Conservation (phyloP, 768 basidiomycete species). For the Tricholoma matsutake region DNA sequence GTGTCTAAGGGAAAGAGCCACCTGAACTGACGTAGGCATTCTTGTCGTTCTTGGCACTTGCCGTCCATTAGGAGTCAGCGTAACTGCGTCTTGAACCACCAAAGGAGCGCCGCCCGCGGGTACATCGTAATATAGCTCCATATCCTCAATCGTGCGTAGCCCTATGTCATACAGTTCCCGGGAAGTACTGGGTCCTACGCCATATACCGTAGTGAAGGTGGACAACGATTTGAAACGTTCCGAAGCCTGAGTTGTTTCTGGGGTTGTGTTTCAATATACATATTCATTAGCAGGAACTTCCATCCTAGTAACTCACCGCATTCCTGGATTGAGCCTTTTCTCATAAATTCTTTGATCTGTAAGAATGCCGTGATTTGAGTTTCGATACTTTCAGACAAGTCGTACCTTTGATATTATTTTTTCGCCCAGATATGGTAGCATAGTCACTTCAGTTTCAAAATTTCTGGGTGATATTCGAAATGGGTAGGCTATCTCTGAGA, state of each 20-base stretch:
- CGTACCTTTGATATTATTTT: slow-evolving; percentile 50
- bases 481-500: slow-evolving; percentile 44
- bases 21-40: slow-evolving; percentile 43
- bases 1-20: slow-evolving; percentile 55
- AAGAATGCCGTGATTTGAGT: not conserved
- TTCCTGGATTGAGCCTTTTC: slow-evolving; percentile 55
- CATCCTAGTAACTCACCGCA: slow-evolving; percentile 39
- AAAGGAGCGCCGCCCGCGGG: slow-evolving; percentile 13
- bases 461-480: slow-evolving; percentile 34
- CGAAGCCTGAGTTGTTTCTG: slow-evolving; percentile 47
- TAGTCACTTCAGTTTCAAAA: slow-evolving; percentile 35
- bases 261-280: not conserved
- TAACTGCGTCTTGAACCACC: slow-evolving; percentile 11
- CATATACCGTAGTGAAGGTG: slow-evolving; percentile 61
- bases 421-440: slow-evolving; percentile 47
- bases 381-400: not conserved
- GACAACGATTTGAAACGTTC: slow-evolving; percentile 55
- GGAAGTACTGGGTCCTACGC: slow-evolving; percentile 72
- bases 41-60: slow-evolving; percentile 12
- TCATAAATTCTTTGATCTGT: slow-evolving; percentile 63
- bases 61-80: slow-evolving; percentile 34
- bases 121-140: slow-evolving; percentile 64
- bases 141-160: slow-evolving; percentile 63
- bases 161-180: slow-evolving; percentile 61
- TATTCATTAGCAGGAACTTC: not conserved